Evolutionary conservation across 192 early-diverging fungal genomes (phyloP).

Genomic region (Thoreauomyces humboldtii): DNA sequence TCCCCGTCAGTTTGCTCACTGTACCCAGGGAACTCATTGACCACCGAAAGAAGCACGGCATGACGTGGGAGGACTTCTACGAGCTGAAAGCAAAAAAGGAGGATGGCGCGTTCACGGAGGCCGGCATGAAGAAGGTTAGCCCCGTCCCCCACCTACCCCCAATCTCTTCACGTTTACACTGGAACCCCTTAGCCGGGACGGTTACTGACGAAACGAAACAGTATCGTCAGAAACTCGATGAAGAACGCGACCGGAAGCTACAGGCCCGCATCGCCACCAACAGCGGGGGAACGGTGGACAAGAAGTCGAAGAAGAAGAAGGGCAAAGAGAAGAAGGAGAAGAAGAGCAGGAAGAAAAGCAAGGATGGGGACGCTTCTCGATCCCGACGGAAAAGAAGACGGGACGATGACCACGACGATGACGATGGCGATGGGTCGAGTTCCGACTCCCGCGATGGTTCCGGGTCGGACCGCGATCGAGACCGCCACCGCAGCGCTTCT

Average conservation of each 20-base stretch:
- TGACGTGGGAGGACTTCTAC: conserved; percentile 20
- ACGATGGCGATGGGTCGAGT: too few relatives aligned
- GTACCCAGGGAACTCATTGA: conserved; percentile 18
- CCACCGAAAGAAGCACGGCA: conserved; percentile 2
- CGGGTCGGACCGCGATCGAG: too few relatives aligned
- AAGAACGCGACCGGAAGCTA: conserved; percentile 5
- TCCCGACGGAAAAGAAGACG: too few relatives aligned
- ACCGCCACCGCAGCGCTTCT: too few relatives aligned
- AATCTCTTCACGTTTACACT: too few relatives aligned
- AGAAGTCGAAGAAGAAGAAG: conserved; percentile 6
- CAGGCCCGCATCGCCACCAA: neutral
- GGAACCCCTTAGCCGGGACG: neutral
- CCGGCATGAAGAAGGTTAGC: conserved; percentile 13
- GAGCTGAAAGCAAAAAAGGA: conserved; percentile 15
- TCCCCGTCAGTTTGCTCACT: too few relatives aligned
- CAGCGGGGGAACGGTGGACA: neutral
- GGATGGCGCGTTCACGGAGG: conserved; percentile 15
- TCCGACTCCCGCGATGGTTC: too few relatives aligned
- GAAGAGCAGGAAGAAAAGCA: neutral
- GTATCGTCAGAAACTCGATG: conserved; percentile 16
- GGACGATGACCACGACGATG: too few relatives aligned
- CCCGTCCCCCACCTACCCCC: neutral
- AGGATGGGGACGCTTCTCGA: neutral
- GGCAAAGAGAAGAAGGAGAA: neutral
- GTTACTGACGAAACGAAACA: neutral